Percentiles rank a stretch among this genome's conserved stretches.
Evolutionary conservation across 495 filamentous ascomycete species (phyloP).

Genomic region (Geopyxis carbonaria): DNA sequence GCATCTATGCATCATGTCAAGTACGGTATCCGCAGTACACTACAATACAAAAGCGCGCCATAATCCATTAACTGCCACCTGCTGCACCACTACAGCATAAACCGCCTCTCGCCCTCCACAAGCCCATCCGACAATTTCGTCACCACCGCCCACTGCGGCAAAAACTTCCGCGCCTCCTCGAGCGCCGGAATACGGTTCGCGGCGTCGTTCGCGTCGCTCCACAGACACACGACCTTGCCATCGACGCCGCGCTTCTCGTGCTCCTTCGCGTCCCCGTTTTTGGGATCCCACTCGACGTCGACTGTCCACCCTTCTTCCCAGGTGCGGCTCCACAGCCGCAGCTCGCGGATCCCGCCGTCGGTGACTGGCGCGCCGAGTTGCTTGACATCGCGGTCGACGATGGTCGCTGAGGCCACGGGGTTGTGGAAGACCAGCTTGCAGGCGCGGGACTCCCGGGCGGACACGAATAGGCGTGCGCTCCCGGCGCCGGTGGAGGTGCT

Average conservation of each 20-base stretch:
- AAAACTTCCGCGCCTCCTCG: constrained; percentile 60
- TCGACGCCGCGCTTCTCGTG: constrained; percentile 32
- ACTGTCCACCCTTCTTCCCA: constrained; percentile 65
- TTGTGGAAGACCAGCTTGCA: constrained; percentile 50
- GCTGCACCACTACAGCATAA: not conserved
- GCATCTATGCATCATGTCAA: not conserved
- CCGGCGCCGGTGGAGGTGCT: constrained; percentile 29
- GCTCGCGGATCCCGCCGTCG: constrained; percentile 34
- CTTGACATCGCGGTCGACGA: constrained; percentile 7
- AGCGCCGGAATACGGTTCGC: constrained; percentile 60
- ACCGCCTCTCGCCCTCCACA: constrained; percentile 4
- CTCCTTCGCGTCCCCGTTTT: constrained; percentile 17
- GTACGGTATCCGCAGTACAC: too few species aligned
- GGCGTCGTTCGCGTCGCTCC: constrained; percentile 64
- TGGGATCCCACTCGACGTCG: constrained; percentile 45
- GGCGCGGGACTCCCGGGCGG: constrained; percentile 48
- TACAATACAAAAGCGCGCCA: too few species aligned
- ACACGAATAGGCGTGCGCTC: constrained; percentile 27
- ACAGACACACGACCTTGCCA: constrained; percentile 62
- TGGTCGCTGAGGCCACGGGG: constrained; percentile 36
- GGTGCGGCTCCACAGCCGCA: constrained; percentile 55
- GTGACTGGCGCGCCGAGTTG: not conserved
- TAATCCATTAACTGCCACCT: not conserved
- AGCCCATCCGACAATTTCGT: constrained; percentile 45
- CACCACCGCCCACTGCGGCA: constrained; percentile 60